Conservation (phyloP, 106 monocot species). For the Dendrobium huoshanense region DNA sequence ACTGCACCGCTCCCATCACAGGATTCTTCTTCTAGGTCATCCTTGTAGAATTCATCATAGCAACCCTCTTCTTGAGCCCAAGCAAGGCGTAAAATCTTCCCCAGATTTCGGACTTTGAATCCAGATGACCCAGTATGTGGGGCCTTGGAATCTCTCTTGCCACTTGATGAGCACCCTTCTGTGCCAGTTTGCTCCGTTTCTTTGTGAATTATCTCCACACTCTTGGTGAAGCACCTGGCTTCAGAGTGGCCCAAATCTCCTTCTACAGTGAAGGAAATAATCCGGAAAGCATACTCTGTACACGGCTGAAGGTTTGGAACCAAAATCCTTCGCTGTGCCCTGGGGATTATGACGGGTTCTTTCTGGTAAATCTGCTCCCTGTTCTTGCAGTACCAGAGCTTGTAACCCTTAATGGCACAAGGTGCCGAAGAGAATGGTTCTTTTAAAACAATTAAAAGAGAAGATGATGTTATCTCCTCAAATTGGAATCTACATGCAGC, state of each 20-base stretch:
- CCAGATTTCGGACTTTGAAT: conserved; percentile 79
- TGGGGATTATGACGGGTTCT: conserved; percentile 64
- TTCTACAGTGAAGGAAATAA: conserved; percentile 80
- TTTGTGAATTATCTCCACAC: conserved; percentile 64
- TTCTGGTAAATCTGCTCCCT: conserved; percentile 38
- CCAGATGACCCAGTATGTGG: conserved; percentile 38
- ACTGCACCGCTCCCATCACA: conserved; percentile 21
- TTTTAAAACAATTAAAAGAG: conserved; percentile 59
- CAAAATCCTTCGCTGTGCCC: conserved; percentile 60
- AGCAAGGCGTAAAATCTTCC: conserved; percentile 58
- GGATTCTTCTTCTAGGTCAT: conserved; percentile 49
- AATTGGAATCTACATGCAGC: conserved; percentile 61
- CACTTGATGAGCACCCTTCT: conserved; percentile 35
- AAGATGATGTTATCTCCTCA: conserved; percentile 55
- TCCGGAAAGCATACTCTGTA: conserved; percentile 78
- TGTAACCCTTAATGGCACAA: conserved; percentile 61
- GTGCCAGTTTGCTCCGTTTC: conserved; percentile 24
- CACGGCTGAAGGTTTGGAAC: conserved; percentile 83
- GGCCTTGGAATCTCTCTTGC: conserved; percentile 33
- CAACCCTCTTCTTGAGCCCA: conserved; percentile 74
- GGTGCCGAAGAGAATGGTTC: conserved; percentile 38
- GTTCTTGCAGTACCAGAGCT: conserved; percentile 82
- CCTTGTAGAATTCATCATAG: conserved; percentile 50
- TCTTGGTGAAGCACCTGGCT: conserved; percentile 80
- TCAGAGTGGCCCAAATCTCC: conserved; percentile 87